Conservation (phyloP, 176 grass and related monocot species). For the Puccinellia tenuiflora region DNA sequence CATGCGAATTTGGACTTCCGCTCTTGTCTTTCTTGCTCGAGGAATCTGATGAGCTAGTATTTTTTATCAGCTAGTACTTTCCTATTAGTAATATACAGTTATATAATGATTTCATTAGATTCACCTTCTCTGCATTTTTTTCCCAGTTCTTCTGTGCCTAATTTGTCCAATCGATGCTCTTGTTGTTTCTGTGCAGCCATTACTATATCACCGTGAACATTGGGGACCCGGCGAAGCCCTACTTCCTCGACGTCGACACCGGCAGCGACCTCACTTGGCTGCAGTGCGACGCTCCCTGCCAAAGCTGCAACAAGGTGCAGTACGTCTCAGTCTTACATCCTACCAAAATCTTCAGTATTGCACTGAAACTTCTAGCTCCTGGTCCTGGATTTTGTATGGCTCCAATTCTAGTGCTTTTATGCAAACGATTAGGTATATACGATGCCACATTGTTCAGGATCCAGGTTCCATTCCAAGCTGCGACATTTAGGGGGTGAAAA, state of each 20-base stretch:
- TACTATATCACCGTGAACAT: slow-evolving; percentile 73
- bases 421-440: background rate
- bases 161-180: background rate
- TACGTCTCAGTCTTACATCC: background rate
- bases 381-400: background rate
- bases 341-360: background rate
- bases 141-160: too few species aligned
- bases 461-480: too few species aligned
- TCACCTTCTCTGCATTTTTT: background rate
- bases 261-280: slow-evolving; percentile 92
- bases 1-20: too few species aligned
- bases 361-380: background rate
- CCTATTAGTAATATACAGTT: too few species aligned
- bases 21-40: too few species aligned
- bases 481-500: too few species aligned
- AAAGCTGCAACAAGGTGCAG: slow-evolving; percentile 74
- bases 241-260: slow-evolving; percentile 85
- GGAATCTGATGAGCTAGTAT: background rate
- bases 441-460: too few species aligned
- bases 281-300: slow-evolving; percentile 84
- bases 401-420: background rate
- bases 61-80: too few species aligned
- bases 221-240: slow-evolving; percentile 72
- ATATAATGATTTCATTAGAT: too few species aligned
- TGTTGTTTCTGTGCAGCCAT: slow-evolving; percentile 33